These are phyloP conservation scores for Pachyrhizus erosus DNA, from an alignment of 306 rosid species.

Conservation along the genomic window DNA sequence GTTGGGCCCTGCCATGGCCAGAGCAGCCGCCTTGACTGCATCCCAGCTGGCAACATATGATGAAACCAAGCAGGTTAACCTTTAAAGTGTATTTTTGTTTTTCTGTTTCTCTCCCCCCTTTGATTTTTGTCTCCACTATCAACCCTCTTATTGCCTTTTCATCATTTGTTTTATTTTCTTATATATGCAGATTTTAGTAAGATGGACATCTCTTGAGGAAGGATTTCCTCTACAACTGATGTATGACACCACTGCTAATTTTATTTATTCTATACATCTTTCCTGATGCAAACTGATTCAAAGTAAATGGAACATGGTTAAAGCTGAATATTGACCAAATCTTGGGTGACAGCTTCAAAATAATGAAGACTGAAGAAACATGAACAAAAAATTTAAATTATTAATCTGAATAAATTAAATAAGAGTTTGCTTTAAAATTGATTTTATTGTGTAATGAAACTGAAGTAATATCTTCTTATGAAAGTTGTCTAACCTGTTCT, in stretches of 20 bases:
- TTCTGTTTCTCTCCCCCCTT: neutral
- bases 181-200: slow-evolving; percentile 70
- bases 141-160: neutral
- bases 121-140: slow-evolving; percentile 5
- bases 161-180: slow-evolving; percentile 35
- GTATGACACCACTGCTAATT: slow-evolving; percentile 55
- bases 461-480: neutral
- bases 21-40: slow-evolving; percentile 95
- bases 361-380: slow-evolving; percentile 24
- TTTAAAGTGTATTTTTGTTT: slow-evolving; percentile 39
- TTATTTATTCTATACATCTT: slow-evolving; percentile 28
- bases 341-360: slow-evolving; percentile 4
- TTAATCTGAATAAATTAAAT: slow-evolving; percentile 7
- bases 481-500: slow-evolving; percentile 24
- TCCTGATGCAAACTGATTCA: slow-evolving; percentile 35
- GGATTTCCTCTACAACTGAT: slow-evolving; percentile 80
- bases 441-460: slow-evolving; percentile 10
- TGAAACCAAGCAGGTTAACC: slow-evolving; percentile 91
- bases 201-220: slow-evolving; percentile 76
- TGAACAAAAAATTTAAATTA: slow-evolving; percentile 3
- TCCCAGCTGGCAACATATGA: slow-evolving; percentile 93
- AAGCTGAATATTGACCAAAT: slow-evolving; percentile 4
- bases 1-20: slow-evolving; percentile 92
- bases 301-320: slow-evolving; percentile 34
- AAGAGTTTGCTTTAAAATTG: slow-evolving; percentile 7